phyloP scores from a whole-genome alignment of 202 grass and related monocot species.

The Musa balbisiana region DNA sequence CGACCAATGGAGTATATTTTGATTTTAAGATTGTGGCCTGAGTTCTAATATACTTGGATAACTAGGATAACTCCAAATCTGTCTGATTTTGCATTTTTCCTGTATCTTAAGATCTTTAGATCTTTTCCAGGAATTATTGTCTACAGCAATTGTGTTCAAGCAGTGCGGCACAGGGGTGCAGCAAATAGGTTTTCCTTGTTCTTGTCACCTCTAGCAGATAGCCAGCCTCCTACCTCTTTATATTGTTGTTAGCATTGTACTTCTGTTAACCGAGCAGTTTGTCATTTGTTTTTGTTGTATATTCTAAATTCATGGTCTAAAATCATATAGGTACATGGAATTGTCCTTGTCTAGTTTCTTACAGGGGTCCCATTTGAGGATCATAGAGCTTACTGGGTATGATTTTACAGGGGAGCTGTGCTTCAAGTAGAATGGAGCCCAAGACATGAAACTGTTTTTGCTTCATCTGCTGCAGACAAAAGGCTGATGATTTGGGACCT shows the following conservation, averaged over 20 bases:
- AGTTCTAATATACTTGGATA: no score
- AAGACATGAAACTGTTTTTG: conserved; percentile 69
- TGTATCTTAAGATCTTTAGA: neutral
- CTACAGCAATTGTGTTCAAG: neutral
- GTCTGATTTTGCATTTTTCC: no score
- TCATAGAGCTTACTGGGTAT: conserved; percentile 2
- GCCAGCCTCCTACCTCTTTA: neutral
- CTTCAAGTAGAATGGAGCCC: conserved; percentile 99
- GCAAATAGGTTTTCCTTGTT: neutral
- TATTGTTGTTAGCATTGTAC: no score
- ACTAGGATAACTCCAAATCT: no score
- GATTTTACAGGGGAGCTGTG: conserved; percentile 49
- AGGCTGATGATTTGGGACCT: conserved; percentile 84
- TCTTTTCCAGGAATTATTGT: neutral
- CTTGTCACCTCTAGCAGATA: neutral
- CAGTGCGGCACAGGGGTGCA: neutral
- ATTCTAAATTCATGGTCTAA: no score
- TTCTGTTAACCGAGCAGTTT: no score
- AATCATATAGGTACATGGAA: no score
- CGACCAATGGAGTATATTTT: no score
- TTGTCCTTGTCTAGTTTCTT: neutral
- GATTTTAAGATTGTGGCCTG: no score
- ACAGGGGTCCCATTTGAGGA: neutral
- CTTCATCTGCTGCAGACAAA: conserved; percentile 73
- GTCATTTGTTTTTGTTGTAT: no score